phyloP scores from a whole-genome alignment of 176 grass and related monocot species.

The Carex parvula region DNA sequence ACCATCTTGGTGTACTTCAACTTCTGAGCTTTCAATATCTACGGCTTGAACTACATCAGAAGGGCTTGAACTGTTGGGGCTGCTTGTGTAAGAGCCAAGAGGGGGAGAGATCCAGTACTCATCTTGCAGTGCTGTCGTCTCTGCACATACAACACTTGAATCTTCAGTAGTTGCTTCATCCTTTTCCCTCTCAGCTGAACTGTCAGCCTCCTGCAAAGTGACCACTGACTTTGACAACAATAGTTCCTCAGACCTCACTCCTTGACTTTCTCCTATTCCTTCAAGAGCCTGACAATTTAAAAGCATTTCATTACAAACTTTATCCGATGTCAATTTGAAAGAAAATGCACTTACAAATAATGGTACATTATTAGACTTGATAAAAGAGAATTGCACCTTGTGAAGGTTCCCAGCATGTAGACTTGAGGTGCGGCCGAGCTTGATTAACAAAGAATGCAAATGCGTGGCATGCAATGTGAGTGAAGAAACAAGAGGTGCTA shows the following conservation, averaged over 20 bases:
- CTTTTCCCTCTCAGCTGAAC: slow-evolving; percentile 41
- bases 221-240: slow-evolving; percentile 52
- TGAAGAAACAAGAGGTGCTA: slow-evolving; percentile 58
- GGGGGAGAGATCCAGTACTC: slow-evolving; percentile 91
- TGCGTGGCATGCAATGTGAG: slow-evolving; percentile 55
- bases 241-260: slow-evolving; percentile 69
- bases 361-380: slow-evolving; percentile 2
- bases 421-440: slow-evolving; percentile 77
- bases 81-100: slow-evolving; percentile 61
- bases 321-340: background rate
- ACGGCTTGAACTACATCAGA: slow-evolving; percentile 1
- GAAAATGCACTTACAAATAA: background rate
- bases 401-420: slow-evolving; percentile 93
- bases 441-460: slow-evolving; percentile 75
- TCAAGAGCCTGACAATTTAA: slow-evolving; percentile 70
- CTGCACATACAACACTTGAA: slow-evolving; percentile 18
- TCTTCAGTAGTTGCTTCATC: slow-evolving; percentile 40
- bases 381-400: slow-evolving; percentile 52
- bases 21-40: background rate
- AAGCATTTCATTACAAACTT: background rate
- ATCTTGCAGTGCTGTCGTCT: slow-evolving; percentile 51
- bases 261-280: slow-evolving; percentile 82
- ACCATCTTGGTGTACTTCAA: slow-evolving; percentile 1
- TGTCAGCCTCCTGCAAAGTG: slow-evolving; percentile 49
- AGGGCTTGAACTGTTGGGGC: slow-evolving; percentile 47